A percentile compares a stretch with the other conserved stretches of the same genome.
Evolutionary conservation across 2,329 filamentous ascomycete species (phyloP).

Genomic region (Aspergillus ruber): DNA sequence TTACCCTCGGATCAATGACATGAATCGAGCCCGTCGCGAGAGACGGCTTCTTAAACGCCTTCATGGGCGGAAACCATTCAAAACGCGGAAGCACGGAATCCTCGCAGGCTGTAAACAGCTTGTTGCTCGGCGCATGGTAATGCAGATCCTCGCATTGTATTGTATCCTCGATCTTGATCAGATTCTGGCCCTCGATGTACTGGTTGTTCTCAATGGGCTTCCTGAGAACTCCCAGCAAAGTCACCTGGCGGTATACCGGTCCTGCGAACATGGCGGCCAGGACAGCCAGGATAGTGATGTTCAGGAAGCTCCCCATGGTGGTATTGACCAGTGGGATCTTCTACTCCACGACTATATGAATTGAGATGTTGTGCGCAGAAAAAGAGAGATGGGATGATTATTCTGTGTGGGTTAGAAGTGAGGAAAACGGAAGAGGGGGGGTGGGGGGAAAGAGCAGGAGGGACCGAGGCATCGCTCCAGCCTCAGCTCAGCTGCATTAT

Average conservation of each 20-base stretch:
- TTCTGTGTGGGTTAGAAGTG: too few species aligned
- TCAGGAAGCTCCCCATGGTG: slow-evolving; percentile 17
- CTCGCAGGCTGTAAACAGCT: slow-evolving; percentile 54
- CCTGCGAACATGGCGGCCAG: slow-evolving; percentile 15
- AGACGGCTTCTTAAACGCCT: slow-evolving; percentile 34
- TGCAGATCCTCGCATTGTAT: slow-evolving; percentile 56
- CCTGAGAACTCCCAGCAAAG: slow-evolving; percentile 18
- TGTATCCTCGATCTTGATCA: slow-evolving; percentile 47
- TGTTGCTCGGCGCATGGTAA: slow-evolving; percentile 42
- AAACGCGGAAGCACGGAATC: slow-evolving; percentile 38
- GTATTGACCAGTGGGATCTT: neutral
- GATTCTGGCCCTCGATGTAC: slow-evolving; percentile 22
- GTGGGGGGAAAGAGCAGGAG: too few species aligned
- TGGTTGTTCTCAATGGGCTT: slow-evolving; percentile 11
- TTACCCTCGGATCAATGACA: slow-evolving; percentile 49
- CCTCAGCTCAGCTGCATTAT: too few species aligned
- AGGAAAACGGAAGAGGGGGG: too few species aligned
- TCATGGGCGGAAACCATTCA: slow-evolving; percentile 49
- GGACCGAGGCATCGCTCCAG: too few species aligned
- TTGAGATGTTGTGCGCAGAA: neutral
- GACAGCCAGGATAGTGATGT: slow-evolving; percentile 13
- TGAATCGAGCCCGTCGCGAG: slow-evolving; percentile 31
- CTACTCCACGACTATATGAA: neutral
- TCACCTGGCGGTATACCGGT: slow-evolving; percentile 13
- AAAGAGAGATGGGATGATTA: neutral